Conservation (phyloP, 2,329 filamentous ascomycete species). For the Fusarium anguioides region DNA sequence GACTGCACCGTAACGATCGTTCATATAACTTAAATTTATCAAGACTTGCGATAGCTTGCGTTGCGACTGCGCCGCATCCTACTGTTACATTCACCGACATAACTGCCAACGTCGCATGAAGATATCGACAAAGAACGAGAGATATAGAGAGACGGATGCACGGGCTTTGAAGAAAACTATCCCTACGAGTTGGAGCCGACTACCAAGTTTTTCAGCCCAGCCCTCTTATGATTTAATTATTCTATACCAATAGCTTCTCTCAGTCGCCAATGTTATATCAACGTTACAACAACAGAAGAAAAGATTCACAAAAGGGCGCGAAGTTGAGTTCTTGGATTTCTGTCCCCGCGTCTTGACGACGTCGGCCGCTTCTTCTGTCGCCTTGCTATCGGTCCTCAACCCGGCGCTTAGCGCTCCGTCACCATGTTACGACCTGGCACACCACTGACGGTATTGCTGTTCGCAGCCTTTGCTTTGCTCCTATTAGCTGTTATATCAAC, state of each 20-base stretch:
- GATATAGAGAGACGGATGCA: background rate
- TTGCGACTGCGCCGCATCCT: conserved; percentile 28
- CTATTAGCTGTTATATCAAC: conserved; percentile 91
- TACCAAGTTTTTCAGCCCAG: background rate
- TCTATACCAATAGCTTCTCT: conserved; percentile 2
- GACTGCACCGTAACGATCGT: conserved; percentile 2
- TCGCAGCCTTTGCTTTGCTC: conserved; percentile 85
- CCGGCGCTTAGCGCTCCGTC: conserved; percentile 46
- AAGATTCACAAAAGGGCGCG: background rate
- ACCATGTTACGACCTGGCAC: conserved; percentile 92
- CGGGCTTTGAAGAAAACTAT: background rate
- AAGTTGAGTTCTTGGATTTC: conserved; percentile 3
- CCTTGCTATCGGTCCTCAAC: conserved; percentile 13
- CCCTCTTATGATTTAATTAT: background rate
- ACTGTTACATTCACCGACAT: conserved; percentile 11
- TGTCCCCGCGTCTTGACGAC: conserved; percentile 40
- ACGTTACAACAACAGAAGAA: conserved; percentile 9
- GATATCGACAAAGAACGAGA: background rate
- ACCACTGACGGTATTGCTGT: conserved; percentile 85
- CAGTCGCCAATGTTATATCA: conserved; percentile 24
- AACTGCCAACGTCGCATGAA: background rate
- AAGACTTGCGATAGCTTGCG: background rate
- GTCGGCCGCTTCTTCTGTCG: conserved; percentile 34
- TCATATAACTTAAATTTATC: background rate
- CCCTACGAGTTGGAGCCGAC: conserved; percentile 1